Percentiles rank a stretch among this genome's conserved stretches.
These are phyloP conservation scores for Neonectria coccinea DNA, from an alignment of 2,329 filamentous ascomycete genomes.

Conservation along the genomic window DNA sequence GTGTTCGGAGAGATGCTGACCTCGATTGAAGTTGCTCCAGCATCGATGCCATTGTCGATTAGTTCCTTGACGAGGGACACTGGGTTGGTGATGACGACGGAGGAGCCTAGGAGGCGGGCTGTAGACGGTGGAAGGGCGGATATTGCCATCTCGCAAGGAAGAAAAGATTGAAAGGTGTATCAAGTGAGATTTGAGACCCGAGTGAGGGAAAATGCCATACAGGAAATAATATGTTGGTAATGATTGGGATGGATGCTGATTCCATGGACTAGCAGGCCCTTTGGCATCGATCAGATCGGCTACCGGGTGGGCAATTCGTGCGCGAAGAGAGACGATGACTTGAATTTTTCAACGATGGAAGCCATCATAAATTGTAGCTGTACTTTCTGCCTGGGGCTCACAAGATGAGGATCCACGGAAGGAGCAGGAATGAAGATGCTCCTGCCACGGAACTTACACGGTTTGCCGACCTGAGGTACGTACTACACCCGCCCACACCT, in stretches of 20 bases:
- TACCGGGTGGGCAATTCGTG: neutral
- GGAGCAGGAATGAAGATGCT: neutral
- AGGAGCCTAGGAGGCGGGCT: conserved; percentile 69
- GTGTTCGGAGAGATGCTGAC: conserved; percentile 74
- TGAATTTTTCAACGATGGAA: neutral
- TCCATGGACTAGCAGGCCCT: neutral
- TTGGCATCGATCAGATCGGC: neutral
- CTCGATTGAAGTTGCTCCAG: conserved; percentile 73
- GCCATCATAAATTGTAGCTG: neutral
- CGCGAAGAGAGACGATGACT: neutral
- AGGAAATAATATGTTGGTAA: neutral
- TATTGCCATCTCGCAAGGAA: conserved; percentile 59
- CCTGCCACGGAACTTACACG: conserved; percentile 8
- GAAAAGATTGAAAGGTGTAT: conserved; percentile 26
- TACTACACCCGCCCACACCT: conserved; percentile 24
- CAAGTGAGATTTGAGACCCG: conserved; percentile 13
- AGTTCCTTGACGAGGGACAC: conserved; percentile 78
- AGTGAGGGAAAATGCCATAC: neutral
- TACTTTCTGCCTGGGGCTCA: neutral
- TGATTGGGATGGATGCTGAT: neutral
- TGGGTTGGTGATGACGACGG: conserved; percentile 70
- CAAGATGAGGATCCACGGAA: neutral
- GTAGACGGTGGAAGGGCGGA: conserved; percentile 60
- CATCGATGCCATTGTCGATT: conserved; percentile 81
- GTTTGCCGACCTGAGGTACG: conserved; percentile 24